Evolutionary conservation across 805 yeast species (phyloP), one percentile per base, ranked within the genome.

Genomic region (Scheffersomyces lignosus): DNA sequence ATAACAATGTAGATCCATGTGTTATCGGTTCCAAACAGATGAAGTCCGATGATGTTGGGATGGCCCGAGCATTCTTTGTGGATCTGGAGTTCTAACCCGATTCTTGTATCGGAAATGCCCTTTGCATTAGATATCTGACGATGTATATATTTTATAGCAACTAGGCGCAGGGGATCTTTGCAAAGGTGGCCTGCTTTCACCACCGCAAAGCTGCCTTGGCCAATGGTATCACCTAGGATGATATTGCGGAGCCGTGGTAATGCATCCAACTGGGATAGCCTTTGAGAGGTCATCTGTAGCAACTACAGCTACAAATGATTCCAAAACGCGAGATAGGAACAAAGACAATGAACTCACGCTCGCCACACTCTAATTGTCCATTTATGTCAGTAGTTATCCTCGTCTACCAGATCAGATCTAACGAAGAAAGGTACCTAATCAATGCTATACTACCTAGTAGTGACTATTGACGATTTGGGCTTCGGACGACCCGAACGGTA

Each of bases 1-100:
- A 84, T 62, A 3, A 77, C 77, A 40, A 84, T 70, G 77, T 83
- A 83, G 25, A 77, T 60, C 77, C 83, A 84, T 31, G 70, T 71
- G 1, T 58, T 52, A 41, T 79, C 76, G 3, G 75, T 70, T 4
- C 80, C 81, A 43, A 77, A 74, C 47, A 74, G 79, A 15, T 71
- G 58, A 32, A 81, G 63, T 38, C 67, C 70, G 27, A 83, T 72
- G 10, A 84, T 71, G 49, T 84, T 83, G 13, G 74, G 77, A 52
- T 83, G 87, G 2, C 68, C 62, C 3, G 73, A 64, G 48, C 86
- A 79, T 25, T 64, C 71, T 33, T 74, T 71, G 40, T 83, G 90
- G n/a, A 82, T 62, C 17, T 15, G 31, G 8, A 15, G 10, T 15
- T 28, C 31, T 8, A 10, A 15, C 7, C 31, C 31, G 18, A 28